Conservation (phyloP, 78 protist genomes). For the Bigelowiella natans region DNA sequence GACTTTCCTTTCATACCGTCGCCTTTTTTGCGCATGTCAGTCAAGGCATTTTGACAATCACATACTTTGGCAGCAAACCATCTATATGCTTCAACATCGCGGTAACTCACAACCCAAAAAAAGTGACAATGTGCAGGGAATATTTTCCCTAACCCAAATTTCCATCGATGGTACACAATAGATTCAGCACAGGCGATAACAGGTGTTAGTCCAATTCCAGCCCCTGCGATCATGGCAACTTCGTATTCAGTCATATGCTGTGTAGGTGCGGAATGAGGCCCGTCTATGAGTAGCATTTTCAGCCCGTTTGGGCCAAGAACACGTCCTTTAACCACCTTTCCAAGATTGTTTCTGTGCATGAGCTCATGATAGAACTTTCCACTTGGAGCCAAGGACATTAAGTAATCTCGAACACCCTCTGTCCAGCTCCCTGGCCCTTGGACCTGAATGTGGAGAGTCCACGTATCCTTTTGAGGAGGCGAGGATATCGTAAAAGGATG, state of each 20-base stretch:
- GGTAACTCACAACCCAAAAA: neutral
- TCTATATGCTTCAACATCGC: neutral
- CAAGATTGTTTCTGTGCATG: neutral
- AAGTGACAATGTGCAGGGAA: neutral
- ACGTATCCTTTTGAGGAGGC: neutral
- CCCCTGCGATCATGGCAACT: neutral
- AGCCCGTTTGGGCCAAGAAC: neutral
- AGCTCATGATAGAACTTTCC: neutral
- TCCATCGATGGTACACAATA: neutral
- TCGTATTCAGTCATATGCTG: conserved; percentile 9
- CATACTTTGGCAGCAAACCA: neutral
- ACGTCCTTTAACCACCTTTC: neutral
- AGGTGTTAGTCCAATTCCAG: conserved; percentile 6
- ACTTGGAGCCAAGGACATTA: neutral
- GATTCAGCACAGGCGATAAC: neutral
- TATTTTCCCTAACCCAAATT: neutral
- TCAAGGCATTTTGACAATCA: neutral
- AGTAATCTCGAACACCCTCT: neutral
- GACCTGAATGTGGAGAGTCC: neutral
- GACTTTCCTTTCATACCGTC: neutral
- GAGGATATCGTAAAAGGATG: conserved; percentile 20
- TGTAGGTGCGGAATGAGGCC: conserved; percentile 16
- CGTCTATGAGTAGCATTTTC: neutral
- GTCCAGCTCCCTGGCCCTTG: neutral
- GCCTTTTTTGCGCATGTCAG: neutral